Evolutionary conservation across 2,329 filamentous ascomycete species (phyloP), one percentile per base, ranked within the genome.

Genomic region (Moelleriella libera): DNA sequence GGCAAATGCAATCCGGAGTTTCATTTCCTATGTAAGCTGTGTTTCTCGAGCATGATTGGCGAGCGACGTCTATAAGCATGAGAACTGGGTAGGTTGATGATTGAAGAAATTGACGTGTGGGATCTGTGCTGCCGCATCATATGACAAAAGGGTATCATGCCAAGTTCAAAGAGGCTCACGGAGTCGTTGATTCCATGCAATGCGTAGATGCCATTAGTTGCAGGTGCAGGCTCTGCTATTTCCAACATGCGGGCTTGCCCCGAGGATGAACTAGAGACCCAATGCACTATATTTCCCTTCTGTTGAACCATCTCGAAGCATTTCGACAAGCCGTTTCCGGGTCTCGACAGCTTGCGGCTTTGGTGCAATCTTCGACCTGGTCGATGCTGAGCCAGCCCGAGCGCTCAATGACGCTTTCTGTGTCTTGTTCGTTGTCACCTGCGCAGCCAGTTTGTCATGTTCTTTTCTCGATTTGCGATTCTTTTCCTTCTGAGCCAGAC

Each of bases 271-370:
- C 61, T 54, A 66, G 42, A 66, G 48, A 4, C 63, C 63, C 47
- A 65, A 49, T 30, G 63, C 62, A 51, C 56, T 55, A 45, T 64
- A 66, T 45, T 60, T 60, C 40, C 63, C 60, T 47, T 55, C 54
- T 41, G 52, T 50, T 34, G 55, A 57, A 37, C 60, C 59, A 14
- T 55, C 52, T 44, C 52, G 54, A 45, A 62, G 52, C 50, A 63
- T 55, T 40, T 53, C 53, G 48, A 52, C 47, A n/a, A 63, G 47
- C 31, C 57, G 54, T 29, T 45, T 48, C 30, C 48, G 30, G 28
- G 45, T 43, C n/a, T 49, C 44, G 14, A 30, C 43, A 43, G 37
- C 14, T 37, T 41, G 31, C 28, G 43, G 9, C 39, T 43, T 37
- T 39, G 51, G 37, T 45, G 49, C 29, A 30, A 47, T 11, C 46